A percentile compares a stretch with the other conserved stretches of the same genome.
These are phyloP conservation scores for Fusarium pseudonygamai DNA, from an alignment of 2,329 filamentous ascomycete species.

Conservation along the genomic window DNA sequence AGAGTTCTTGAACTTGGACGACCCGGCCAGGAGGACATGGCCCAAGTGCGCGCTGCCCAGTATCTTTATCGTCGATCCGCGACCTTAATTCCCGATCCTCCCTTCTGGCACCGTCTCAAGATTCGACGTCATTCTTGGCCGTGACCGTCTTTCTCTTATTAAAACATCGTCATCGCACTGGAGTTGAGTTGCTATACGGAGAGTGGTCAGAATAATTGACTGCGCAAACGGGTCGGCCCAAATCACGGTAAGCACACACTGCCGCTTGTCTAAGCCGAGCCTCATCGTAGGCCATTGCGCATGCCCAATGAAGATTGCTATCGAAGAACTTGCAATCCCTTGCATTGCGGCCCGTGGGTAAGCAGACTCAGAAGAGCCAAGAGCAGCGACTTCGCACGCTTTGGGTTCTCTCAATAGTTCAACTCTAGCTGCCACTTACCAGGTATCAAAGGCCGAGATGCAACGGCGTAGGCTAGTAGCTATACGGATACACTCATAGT, in stretches of 20 bases:
- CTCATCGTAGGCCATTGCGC: conserved; percentile 3
- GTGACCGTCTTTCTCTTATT: conserved; percentile 24
- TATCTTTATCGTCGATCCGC: conserved; percentile 44
- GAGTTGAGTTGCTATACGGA: conserved; percentile 14
- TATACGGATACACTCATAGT: not conserved
- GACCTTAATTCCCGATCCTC: conserved; percentile 40
- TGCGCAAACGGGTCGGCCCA: conserved; percentile 8
- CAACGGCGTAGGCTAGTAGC: not conserved
- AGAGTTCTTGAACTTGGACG: not conserved
- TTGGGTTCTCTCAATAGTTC: not conserved
- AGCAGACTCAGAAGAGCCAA: conserved; percentile 1
- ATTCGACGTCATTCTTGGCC: conserved; percentile 41
- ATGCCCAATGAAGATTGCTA: not conserved
- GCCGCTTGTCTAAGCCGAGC: conserved; percentile 33
- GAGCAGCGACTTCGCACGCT: not conserved
- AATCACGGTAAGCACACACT: conserved; percentile 10
- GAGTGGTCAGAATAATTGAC: not conserved
- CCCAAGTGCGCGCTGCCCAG: conserved; percentile 16
- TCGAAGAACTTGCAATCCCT: conserved; percentile 12
- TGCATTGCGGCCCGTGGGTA: not conserved
- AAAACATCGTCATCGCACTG: conserved; percentile 33
- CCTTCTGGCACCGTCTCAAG: conserved; percentile 24
- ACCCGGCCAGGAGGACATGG: conserved; percentile 1
- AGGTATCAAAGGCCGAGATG: conserved; percentile 10
- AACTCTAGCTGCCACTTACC: conserved; percentile 11